Percentiles rank a stretch among this genome's conserved stretches.
phyloP scores from a whole-genome alignment of 2,329 filamentous ascomycete genomes.

The Penicillium sp. region DNA sequence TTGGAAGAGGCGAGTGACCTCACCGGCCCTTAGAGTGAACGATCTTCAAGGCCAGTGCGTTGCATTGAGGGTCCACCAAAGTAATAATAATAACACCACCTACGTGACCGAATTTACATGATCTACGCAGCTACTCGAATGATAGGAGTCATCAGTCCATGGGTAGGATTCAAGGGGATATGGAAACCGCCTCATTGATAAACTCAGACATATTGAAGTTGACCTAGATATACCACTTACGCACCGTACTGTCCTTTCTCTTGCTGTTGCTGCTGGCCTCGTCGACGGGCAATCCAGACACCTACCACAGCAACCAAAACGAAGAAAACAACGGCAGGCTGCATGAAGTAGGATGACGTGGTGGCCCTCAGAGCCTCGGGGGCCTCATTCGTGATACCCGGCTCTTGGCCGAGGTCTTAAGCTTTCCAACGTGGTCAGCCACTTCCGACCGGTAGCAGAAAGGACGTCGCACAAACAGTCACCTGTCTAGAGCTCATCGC shows the following conservation, averaged over 20 bases:
- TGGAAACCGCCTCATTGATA: background rate
- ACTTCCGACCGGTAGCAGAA: constrained; percentile 27
- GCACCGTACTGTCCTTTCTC: constrained; percentile 18
- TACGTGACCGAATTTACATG: background rate
- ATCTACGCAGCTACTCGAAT: background rate
- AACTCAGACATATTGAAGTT: background rate
- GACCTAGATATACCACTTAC: constrained; percentile 2
- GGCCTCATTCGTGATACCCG: constrained; percentile 6
- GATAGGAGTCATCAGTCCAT: background rate
- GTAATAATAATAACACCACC: constrained; percentile 9
- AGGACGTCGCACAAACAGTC: constrained; percentile 21
- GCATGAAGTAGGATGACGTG: constrained; percentile 15
- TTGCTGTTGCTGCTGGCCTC: constrained; percentile 14
- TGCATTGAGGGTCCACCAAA: background rate
- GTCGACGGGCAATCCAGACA: constrained; percentile 19
- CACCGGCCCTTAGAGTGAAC: background rate
- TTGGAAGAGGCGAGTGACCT: constrained; percentile 1
- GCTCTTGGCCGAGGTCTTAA: constrained; percentile 22
- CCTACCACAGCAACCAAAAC: constrained; percentile 20
- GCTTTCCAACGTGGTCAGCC: constrained; percentile 35
- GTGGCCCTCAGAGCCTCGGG: constrained; percentile 6
- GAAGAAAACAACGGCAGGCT: constrained; percentile 18
- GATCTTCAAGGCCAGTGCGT: background rate
- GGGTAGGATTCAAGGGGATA: background rate
- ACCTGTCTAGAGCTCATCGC: constrained; percentile 58